These are phyloP conservation scores for Verbena officinalis DNA, from an alignment of 257 asterid genomes.

Conservation along the genomic window DNA sequence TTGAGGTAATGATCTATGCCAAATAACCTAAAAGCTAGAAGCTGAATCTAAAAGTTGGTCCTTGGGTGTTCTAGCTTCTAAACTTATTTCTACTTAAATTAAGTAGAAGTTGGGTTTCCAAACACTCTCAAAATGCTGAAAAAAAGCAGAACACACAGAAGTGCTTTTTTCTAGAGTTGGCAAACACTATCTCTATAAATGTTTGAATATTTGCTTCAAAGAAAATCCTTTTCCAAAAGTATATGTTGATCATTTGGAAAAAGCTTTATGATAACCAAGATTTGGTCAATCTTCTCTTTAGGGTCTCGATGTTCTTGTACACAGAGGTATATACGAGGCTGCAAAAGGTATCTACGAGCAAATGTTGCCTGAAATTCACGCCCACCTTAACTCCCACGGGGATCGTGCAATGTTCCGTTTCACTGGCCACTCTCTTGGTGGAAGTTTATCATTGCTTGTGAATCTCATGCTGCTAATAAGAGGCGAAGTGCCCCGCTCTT, in stretches of 20 bases:
- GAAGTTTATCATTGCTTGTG: constrained; percentile 81
- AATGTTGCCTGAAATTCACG: constrained; percentile 75
- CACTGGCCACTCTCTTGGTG: constrained; percentile 95
- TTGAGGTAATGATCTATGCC: constrained; percentile 72
- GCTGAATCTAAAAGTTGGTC: no score
- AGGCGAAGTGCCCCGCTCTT: constrained; percentile 66
- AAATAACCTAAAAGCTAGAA: no score
- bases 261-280: background rate
- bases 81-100: no score
- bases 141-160: no score
- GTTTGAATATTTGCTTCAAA: background rate
- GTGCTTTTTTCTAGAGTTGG: constrained; percentile 11
- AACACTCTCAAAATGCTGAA: no score
- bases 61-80: no score
- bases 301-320: constrained; percentile 90
- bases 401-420: constrained; percentile 65
- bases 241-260: background rate
- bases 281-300: constrained; percentile 35
- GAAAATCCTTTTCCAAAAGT: background rate
- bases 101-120: no score
- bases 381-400: background rate
- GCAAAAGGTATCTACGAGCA: constrained; percentile 91
- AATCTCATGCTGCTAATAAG: constrained; percentile 86
- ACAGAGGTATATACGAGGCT: constrained; percentile 96
- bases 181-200: background rate